Conservation (phyloP, 768 basidiomycete genomes). For the Macrolepiota fuliginosa region DNA sequence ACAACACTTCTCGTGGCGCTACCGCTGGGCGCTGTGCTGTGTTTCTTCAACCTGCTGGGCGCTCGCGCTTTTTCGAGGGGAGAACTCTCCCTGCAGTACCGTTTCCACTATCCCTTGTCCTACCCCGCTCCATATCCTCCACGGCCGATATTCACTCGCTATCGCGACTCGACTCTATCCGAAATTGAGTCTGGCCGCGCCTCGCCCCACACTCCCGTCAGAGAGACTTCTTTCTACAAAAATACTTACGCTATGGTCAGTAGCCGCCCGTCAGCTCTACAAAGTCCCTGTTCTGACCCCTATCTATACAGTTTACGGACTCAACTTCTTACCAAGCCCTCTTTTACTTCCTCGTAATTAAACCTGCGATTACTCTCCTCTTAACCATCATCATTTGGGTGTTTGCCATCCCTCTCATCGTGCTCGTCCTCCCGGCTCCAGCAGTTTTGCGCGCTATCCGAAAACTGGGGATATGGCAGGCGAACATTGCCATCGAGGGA, state of each 20-base stretch:
- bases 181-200: slow-evolving; percentile 47
- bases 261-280: slow-evolving; percentile 1
- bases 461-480: slow-evolving; percentile 77
- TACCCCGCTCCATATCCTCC: slow-evolving; percentile 66
- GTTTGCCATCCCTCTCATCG: slow-evolving; percentile 54
- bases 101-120: slow-evolving; percentile 66
- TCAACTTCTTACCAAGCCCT: slow-evolving; percentile 80
- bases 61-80: slow-evolving; percentile 69
- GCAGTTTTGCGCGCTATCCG: slow-evolving; percentile 62
- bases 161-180: slow-evolving; percentile 43
- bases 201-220: slow-evolving; percentile 27
- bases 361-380: slow-evolving; percentile 74
- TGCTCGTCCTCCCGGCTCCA: slow-evolving; percentile 67
- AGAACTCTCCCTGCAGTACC: slow-evolving; percentile 70
- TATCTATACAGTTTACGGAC: slow-evolving; percentile 63
- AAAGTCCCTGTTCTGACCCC: background rate
- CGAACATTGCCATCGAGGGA: slow-evolving; percentile 78
- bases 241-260: slow-evolving; percentile 80
- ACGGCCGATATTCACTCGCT: slow-evolving; percentile 71
- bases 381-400: slow-evolving; percentile 54
- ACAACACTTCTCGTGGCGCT: slow-evolving; percentile 79
- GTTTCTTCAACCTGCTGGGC: slow-evolving; percentile 75
- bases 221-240: slow-evolving; percentile 75
- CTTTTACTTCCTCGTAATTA: slow-evolving; percentile 88
- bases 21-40: slow-evolving; percentile 73